phyloP scores from a whole-genome alignment of 2,329 filamentous ascomycete genomes.

The Emergomyces pasteurianus region DNA sequence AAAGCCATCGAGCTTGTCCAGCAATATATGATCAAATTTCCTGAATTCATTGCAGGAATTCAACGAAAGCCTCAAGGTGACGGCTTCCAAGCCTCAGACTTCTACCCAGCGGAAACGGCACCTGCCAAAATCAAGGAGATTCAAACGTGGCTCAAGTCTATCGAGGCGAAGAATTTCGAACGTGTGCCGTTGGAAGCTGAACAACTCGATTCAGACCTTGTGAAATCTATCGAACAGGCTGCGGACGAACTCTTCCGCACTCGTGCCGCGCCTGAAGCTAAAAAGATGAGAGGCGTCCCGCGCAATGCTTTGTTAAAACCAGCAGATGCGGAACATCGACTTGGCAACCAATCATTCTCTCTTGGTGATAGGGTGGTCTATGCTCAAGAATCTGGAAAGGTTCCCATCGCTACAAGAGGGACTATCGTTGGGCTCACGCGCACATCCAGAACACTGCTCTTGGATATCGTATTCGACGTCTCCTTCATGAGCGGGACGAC shows the following conservation, averaged over 20 bases:
- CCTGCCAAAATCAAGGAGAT: constrained; percentile 84
- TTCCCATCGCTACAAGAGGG: constrained; percentile 81
- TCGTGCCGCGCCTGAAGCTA: constrained; percentile 45
- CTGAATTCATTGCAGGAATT: constrained; percentile 86
- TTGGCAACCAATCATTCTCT: constrained; percentile 69
- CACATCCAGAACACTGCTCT: constrained; percentile 65
- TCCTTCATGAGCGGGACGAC: constrained; percentile 97
- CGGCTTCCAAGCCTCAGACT: constrained; percentile 71
- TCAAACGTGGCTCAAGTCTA: constrained; percentile 77
- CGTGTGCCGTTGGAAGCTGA: constrained; percentile 92
- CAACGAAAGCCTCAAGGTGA: constrained; percentile 75
- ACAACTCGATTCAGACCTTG: constrained; percentile 84
- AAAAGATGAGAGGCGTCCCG: constrained; percentile 68
- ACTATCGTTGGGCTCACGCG: constrained; percentile 92
- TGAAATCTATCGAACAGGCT: constrained; percentile 64
- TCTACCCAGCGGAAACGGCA: constrained; percentile 65
- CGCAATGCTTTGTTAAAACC: constrained; percentile 82
- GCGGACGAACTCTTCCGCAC: constrained; percentile 52
- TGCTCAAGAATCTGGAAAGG: constrained; percentile 82
- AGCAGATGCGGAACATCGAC: constrained; percentile 85
- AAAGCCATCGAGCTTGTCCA: constrained; percentile 70
- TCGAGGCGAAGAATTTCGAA: constrained; percentile 86
- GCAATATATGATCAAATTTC: constrained; percentile 87
- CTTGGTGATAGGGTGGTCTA: constrained; percentile 90
- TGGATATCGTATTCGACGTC: constrained; percentile 87